A percentile compares a stretch with the other conserved stretches of the same genome.
phyloP scores from a whole-genome alignment of 495 filamentous ascomycete species.

The Daldinia caldariorum region DNA sequence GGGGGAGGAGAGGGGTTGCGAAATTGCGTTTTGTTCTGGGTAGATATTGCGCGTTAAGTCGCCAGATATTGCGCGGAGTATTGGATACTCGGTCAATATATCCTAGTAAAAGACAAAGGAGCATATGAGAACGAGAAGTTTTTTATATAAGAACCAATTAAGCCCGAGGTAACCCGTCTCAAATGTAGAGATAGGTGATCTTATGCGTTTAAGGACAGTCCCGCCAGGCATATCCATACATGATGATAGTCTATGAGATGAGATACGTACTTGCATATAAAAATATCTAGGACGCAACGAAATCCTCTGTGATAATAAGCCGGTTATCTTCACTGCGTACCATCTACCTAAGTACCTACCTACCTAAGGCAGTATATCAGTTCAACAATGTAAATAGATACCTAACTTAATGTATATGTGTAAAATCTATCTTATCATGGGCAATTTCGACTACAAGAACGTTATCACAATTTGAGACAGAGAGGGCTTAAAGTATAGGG shows the following conservation, averaged over 20 bases:
- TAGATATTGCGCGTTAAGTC: neutral
- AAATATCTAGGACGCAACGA: neutral
- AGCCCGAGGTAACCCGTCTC: neutral
- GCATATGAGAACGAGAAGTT: neutral
- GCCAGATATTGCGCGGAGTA: neutral
- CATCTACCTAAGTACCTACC: neutral
- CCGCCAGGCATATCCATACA: neutral
- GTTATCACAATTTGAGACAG: neutral
- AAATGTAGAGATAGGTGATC: slow-evolving; percentile 9
- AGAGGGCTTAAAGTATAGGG: neutral
- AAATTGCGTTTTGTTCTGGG: slow-evolving; percentile 4
- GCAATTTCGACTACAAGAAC: neutral
- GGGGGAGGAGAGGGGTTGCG: neutral
- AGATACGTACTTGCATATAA: neutral
- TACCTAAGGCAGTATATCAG: neutral
- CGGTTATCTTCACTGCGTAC: neutral
- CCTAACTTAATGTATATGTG: no score
- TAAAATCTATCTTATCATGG: neutral
- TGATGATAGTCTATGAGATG: neutral
- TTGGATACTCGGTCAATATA: neutral
- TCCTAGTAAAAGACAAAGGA: slow-evolving; percentile 10
- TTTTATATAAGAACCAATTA: neutral
- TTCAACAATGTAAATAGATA: neutral
- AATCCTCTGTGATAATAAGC: neutral
- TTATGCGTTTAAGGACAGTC: neutral